A percentile compares a stretch with the other conserved stretches of the same genome.
phyloP scores from a whole-genome alignment of 129 eudicot genomes.

The Flaveria bidentis region DNA sequence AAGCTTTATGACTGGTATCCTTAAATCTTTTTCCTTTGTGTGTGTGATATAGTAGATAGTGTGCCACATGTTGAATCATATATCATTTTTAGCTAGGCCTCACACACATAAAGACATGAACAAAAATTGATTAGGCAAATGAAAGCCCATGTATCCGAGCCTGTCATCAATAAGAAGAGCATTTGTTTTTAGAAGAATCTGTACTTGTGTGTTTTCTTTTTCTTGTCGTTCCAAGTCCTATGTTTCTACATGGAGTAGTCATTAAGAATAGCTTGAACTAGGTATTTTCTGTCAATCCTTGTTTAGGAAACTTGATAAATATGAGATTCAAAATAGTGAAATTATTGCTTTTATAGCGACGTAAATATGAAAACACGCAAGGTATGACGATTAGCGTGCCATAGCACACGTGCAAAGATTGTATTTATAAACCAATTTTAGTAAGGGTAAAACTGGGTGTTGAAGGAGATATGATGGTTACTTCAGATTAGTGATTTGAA shows the following conservation, averaged over 20 bases:
- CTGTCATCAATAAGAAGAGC: too few species aligned
- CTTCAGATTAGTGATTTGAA: background rate
- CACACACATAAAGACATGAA: too few species aligned
- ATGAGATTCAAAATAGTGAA: background rate
- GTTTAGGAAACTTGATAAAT: background rate
- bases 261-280: background rate
- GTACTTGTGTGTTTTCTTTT: constrained; percentile 1
- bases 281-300: background rate
- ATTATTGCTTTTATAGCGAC: background rate
- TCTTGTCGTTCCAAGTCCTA: background rate
- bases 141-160: too few species aligned
- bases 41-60: too few species aligned
- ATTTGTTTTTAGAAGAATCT: background rate
- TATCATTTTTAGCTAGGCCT: too few species aligned
- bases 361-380: background rate
- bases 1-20: too few species aligned
- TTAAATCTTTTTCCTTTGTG: too few species aligned
- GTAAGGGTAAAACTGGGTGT: background rate
- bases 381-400: constrained; percentile 1
- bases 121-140: too few species aligned
- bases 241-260: background rate
- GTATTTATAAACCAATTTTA: background rate
- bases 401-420: background rate
- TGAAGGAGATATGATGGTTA: constrained; percentile 17
- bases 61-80: too few species aligned